Percentiles rank a stretch among this genome's conserved stretches.
phyloP scores from a whole-genome alignment of 345 rosid species.

The Syzygium jambos region DNA sequence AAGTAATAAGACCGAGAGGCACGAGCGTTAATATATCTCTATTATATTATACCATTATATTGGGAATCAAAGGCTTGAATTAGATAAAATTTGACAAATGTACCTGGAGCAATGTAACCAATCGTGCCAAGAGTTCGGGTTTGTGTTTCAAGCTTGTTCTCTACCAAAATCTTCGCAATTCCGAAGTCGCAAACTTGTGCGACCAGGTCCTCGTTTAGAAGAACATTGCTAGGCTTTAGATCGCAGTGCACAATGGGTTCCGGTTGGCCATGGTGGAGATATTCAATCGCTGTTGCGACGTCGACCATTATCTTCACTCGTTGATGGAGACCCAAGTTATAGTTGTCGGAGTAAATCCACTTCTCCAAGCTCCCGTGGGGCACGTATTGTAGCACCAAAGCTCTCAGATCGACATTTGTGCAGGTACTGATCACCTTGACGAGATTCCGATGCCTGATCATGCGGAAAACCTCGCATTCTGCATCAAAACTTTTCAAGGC shows the following conservation, averaged over 20 bases:
- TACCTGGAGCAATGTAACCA: not conserved
- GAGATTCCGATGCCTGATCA: slow-evolving; percentile 4
- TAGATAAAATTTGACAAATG: not conserved
- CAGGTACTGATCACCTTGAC: slow-evolving; percentile 11
- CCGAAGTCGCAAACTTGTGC: not conserved
- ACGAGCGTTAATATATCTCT: not conserved
- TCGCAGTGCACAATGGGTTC: not conserved
- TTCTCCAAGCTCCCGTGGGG: slow-evolving; percentile 3
- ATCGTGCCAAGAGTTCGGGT: not conserved
- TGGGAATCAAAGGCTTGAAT: not conserved
- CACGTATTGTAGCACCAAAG: slow-evolving; percentile 8
- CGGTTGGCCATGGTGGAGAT: not conserved
- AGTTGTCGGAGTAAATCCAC: not conserved
- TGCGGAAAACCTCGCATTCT: slow-evolving; percentile 3
- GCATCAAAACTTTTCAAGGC: slow-evolving; percentile 1
- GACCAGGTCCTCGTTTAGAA: not conserved
- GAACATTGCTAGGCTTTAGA: not conserved
- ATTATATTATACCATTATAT: not conserved
- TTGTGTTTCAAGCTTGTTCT: not conserved
- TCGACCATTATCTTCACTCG: not conserved
- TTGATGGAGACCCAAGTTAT: not conserved
- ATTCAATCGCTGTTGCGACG: not conserved
- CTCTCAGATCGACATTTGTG: not conserved
- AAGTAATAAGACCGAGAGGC: not conserved
- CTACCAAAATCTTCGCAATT: not conserved